phyloP scores from a whole-genome alignment of 305 asterid species.

The Andrographis paniculata region DNA sequence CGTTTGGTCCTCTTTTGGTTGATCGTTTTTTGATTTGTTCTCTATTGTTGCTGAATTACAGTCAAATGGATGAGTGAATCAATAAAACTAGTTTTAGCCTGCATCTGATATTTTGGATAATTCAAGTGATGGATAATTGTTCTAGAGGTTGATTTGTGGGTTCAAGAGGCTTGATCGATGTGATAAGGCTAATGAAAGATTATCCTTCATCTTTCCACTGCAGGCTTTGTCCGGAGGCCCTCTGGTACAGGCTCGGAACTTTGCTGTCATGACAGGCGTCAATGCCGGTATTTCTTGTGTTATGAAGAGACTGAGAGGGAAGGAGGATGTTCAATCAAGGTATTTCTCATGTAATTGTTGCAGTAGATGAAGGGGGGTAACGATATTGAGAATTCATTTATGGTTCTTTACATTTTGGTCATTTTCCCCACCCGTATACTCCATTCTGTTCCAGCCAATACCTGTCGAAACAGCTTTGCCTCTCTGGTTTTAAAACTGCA shows the following conservation, averaged over 20 bases:
- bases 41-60: conserved; percentile 3
- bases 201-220: conserved; percentile 7
- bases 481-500: conserved; percentile 9
- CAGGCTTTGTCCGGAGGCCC: conserved; percentile 93
- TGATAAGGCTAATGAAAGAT: conserved; percentile 5
- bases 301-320: conserved; percentile 86
- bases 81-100: not conserved
- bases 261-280: conserved; percentile 89
- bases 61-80: not conserved
- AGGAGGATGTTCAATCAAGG: conserved; percentile 91
- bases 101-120: conserved; percentile 1
- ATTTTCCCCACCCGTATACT: not conserved
- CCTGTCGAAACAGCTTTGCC: not conserved
- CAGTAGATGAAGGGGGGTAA: too few relatives aligned
- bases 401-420: too few relatives aligned
- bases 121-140: conserved; percentile 11
- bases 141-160: conserved; percentile 4
- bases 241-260: conserved; percentile 77
- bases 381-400: too few relatives aligned
- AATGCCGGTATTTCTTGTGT: conserved; percentile 89
- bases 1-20: not conserved
- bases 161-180: not conserved
- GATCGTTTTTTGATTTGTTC: conserved; percentile 4
- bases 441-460: not conserved
- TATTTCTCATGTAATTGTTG: too few relatives aligned